These are phyloP conservation scores for Jamesozyma rosinii DNA, from an alignment of 805 yeast genomes.

Conservation along the genomic window DNA sequence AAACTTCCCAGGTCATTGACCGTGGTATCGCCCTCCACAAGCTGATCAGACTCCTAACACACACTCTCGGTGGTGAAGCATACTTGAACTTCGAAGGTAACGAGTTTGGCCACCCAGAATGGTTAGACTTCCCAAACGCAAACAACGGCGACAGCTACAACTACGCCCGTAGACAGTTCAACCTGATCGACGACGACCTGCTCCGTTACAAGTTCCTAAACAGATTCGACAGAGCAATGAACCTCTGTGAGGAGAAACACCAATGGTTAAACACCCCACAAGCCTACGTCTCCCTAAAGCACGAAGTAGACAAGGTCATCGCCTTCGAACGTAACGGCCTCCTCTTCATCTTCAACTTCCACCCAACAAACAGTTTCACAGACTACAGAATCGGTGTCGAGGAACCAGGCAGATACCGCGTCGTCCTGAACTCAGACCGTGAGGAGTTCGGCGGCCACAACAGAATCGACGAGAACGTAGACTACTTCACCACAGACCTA, in stretches of 20 bases:
- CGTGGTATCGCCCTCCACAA: slow-evolving; percentile 89
- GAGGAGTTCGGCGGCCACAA: slow-evolving; percentile 71
- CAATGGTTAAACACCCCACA: slow-evolving; percentile 65
- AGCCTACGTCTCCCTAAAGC: slow-evolving; percentile 80
- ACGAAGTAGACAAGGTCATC: slow-evolving; percentile 80
- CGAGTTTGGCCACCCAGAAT: slow-evolving; percentile 97
- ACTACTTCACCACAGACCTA: slow-evolving; percentile 62
- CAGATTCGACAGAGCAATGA: slow-evolving; percentile 81
- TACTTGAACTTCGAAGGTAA: slow-evolving; percentile 94
- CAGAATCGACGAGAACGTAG: slow-evolving; percentile 48
- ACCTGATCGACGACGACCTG: slow-evolving; percentile 68
- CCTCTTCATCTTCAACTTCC: slow-evolving; percentile 81
- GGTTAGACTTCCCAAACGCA: slow-evolving; percentile 93
- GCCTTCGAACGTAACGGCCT: slow-evolving; percentile 84
- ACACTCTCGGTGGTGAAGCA: slow-evolving; percentile 93
- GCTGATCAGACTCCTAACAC: slow-evolving; percentile 78
- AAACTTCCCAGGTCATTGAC: slow-evolving; percentile 68
- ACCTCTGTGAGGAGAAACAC: slow-evolving; percentile 57
- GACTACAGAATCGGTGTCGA: slow-evolving; percentile 92
- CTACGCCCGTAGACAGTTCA: slow-evolving; percentile 93
- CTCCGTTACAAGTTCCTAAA: slow-evolving; percentile 71
- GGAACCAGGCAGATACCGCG: slow-evolving; percentile 60
- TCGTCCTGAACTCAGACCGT: slow-evolving; percentile 69
- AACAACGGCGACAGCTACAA: slow-evolving; percentile 85
- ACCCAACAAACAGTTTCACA: slow-evolving; percentile 70